Evolutionary conservation across 495 filamentous ascomycete genomes (phyloP).

Genomic region (Gamarada debralockiae): DNA sequence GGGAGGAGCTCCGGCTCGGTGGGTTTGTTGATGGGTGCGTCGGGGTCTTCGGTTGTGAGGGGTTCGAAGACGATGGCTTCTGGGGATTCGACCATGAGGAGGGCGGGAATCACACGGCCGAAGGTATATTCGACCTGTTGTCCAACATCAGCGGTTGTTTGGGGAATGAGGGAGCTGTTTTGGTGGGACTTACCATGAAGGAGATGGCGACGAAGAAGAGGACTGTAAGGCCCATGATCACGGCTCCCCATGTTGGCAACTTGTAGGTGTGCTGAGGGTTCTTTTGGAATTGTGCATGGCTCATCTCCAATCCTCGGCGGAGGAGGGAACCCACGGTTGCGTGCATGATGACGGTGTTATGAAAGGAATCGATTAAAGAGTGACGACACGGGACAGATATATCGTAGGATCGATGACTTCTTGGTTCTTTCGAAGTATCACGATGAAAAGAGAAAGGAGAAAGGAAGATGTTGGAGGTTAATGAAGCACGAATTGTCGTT

Average conservation of each 20-base stretch:
- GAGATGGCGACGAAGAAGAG: constrained; percentile 1
- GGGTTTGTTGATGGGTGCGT: constrained; percentile 14
- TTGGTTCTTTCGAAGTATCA: background rate
- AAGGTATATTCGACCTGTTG: constrained; percentile 24
- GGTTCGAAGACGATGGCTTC: constrained; percentile 21
- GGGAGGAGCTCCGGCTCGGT: constrained; percentile 4
- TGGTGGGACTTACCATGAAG: constrained; percentile 5
- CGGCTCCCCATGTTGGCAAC: constrained; percentile 17
- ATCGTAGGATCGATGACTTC: background rate
- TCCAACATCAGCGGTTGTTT: constrained; percentile 2
- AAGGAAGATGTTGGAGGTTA: background rate
- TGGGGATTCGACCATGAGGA: constrained; percentile 26
- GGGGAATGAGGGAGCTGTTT: background rate
- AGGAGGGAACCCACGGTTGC: background rate
- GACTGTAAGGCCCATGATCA: constrained; percentile 7
- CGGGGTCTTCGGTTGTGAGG: constrained; percentile 20
- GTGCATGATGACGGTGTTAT: constrained; percentile 8
- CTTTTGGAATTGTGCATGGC: background rate
- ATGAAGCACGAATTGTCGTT: background rate
- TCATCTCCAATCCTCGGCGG: constrained; percentile 10
- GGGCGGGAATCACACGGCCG: constrained; percentile 21
- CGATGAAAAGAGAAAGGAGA: background rate
- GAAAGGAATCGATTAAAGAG: background rate
- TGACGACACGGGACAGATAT: background rate
- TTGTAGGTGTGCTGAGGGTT: background rate